Conservation (phyloP, 202 grass and related monocot species). For the Saccharum hybrid region DNA sequence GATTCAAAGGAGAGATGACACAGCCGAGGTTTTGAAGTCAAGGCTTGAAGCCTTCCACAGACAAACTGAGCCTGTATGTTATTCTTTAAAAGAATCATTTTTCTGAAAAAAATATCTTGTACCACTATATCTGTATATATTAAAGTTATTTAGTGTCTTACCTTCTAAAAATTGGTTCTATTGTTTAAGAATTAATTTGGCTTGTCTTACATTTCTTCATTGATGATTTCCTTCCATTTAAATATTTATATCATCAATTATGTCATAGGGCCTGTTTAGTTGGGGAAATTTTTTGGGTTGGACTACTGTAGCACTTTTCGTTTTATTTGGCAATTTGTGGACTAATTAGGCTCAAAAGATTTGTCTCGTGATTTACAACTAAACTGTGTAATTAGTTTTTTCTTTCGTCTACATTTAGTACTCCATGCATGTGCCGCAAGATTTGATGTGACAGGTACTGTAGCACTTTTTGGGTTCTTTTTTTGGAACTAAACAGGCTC, state of each 20-base stretch:
- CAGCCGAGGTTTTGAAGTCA: slow-evolving; percentile 76
- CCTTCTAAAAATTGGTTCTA: background rate
- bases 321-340: too few relatives aligned
- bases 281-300: too few relatives aligned
- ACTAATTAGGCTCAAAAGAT: too few relatives aligned
- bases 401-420: too few relatives aligned
- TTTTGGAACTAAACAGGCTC: too few relatives aligned
- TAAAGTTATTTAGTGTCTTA: background rate
- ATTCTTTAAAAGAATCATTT: slow-evolving; percentile 4
- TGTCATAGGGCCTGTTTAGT: too few relatives aligned
- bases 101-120: background rate
- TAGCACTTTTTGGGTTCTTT: too few relatives aligned
- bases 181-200: background rate
- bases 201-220: background rate
- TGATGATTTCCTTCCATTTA: background rate
- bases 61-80: slow-evolving; percentile 77
- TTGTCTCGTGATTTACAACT: too few relatives aligned
- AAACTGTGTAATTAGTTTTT: too few relatives aligned
- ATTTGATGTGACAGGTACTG: too few relatives aligned
- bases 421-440: too few relatives aligned
- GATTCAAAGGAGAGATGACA: slow-evolving; percentile 88
- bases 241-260: background rate
- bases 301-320: too few relatives aligned
- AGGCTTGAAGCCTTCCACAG: slow-evolving; percentile 84
- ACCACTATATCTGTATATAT: background rate